phyloP scores from a whole-genome alignment of 1,284 basidiomycete species.

The Tilletia caries region DNA sequence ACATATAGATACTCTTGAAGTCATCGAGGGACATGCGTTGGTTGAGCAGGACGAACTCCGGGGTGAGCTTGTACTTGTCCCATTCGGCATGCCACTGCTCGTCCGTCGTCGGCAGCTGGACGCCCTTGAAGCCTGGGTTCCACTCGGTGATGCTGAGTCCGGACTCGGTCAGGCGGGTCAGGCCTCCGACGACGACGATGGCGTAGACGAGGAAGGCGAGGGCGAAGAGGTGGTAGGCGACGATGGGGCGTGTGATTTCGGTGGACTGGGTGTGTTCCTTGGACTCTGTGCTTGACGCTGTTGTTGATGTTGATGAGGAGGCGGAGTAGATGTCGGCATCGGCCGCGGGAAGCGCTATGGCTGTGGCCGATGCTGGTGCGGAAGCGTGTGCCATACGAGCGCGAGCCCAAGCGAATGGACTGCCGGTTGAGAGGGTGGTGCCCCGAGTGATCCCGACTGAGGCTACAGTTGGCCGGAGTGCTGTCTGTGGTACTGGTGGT shows the following conservation, averaged over 20 bases:
- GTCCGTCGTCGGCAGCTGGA: slow-evolving; percentile 74
- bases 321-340: slow-evolving; percentile 14
- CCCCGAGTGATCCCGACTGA: background rate
- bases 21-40: slow-evolving; percentile 78
- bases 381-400: background rate
- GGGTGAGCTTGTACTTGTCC: slow-evolving; percentile 89
- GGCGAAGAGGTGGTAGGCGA: slow-evolving; percentile 73
- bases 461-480: too few relatives aligned
- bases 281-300: background rate
- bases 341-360: slow-evolving; percentile 1
- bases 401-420: background rate
- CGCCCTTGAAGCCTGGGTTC: slow-evolving; percentile 80
- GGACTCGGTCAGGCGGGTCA: slow-evolving; percentile 94
- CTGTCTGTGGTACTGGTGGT: too few relatives aligned
- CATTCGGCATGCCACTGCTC: slow-evolving; percentile 86
- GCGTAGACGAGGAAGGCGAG: slow-evolving; percentile 82
- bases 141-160: slow-evolving; percentile 98
- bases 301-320: background rate
- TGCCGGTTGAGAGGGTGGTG: background rate
- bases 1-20: slow-evolving; percentile 95
- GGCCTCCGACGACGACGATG: slow-evolving; percentile 90
- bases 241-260: slow-evolving; percentile 66
- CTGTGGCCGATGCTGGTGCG: too few relatives aligned
- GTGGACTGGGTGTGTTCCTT: background rate
- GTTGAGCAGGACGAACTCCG: slow-evolving; percentile 93